Evolutionary conservation across 2,329 filamentous ascomycete genomes (phyloP).

Genomic region (Aureobasidium namibiae): DNA sequence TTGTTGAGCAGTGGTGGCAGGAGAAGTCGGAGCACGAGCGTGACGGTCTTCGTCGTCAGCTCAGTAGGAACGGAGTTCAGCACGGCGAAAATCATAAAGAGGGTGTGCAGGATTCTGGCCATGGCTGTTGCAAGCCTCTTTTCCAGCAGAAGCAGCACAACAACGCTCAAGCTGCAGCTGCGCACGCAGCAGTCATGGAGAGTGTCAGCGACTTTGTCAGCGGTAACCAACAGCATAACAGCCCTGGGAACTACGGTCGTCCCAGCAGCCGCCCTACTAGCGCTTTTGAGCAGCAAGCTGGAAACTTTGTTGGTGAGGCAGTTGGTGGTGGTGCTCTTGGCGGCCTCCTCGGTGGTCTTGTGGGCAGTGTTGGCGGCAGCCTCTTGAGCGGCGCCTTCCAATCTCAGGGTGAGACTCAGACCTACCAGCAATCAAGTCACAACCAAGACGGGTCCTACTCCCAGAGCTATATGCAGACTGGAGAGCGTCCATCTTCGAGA

Average conservation of each 20-base stretch:
- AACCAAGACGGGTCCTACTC: constrained; percentile 54
- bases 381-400: constrained; percentile 57
- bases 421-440: constrained; percentile 44
- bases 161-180: constrained; percentile 34
- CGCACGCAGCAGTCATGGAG: constrained; percentile 28
- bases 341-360: constrained; percentile 61
- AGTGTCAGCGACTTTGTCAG: constrained; percentile 23
- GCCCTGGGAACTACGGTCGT: constrained; percentile 15
- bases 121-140: constrained; percentile 75
- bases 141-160: constrained; percentile 60
- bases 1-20: constrained; percentile 76
- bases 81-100: constrained; percentile 78
- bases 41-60: constrained; percentile 61
- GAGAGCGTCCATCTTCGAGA: constrained; percentile 32
- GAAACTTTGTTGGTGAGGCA: constrained; percentile 49
- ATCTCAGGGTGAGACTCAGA: constrained; percentile 38
- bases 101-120: constrained; percentile 73
- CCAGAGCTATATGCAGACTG: constrained; percentile 54
- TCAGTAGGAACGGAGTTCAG: constrained; percentile 70
- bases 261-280: constrained; percentile 33
- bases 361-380: constrained; percentile 49
- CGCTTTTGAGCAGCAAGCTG: constrained; percentile 27
- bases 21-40: constrained; percentile 54
- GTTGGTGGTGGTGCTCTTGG: constrained; percentile 59
- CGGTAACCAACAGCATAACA: constrained; percentile 7